Conservation (phyloP, 2,329 filamentous ascomycete genomes). For the Microthyrium microscopicum region DNA sequence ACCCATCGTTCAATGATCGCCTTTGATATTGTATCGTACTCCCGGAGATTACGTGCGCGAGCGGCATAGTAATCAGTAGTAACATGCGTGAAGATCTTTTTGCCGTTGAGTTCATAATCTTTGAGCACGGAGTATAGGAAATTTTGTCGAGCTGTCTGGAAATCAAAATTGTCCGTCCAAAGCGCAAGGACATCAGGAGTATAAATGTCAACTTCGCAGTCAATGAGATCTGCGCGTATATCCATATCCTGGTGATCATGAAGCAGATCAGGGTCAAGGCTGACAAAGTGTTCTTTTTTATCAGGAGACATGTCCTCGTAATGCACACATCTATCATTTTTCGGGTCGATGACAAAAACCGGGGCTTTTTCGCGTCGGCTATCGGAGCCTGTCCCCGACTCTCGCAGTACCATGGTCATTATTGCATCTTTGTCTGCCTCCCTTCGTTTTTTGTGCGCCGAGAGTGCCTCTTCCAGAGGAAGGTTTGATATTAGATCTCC, state of each 20-base stretch:
- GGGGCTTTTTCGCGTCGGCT: constrained; percentile 67
- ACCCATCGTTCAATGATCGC: constrained; percentile 81
- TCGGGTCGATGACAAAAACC: constrained; percentile 72
- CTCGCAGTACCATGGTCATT: constrained; percentile 87
- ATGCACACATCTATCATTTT: constrained; percentile 67
- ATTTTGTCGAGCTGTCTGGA: constrained; percentile 73
- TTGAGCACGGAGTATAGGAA: constrained; percentile 87
- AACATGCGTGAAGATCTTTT: constrained; percentile 88
- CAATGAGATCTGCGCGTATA: constrained; percentile 72
- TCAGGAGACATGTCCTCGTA: constrained; percentile 70
- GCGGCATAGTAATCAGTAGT: constrained; percentile 71
- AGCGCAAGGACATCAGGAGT: constrained; percentile 87
- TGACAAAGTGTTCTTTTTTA: constrained; percentile 52
- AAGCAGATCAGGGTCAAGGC: constrained; percentile 58
- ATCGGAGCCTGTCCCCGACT: constrained; percentile 50
- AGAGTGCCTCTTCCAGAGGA: constrained; percentile 46
- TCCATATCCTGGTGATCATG: constrained; percentile 55
- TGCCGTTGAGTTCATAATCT: constrained; percentile 92
- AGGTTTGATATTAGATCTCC: constrained; percentile 5
- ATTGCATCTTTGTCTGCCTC: constrained; percentile 82
- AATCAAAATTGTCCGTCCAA: constrained; percentile 97
- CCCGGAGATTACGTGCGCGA: constrained; percentile 66
- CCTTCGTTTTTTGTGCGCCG: constrained; percentile 63
- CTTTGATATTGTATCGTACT: constrained; percentile 76
- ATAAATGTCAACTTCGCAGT: constrained; percentile 92